Base-by-base conservation (phyloP, 1,284 basidiomycete species). In the Stygiomarasmius scandens region DNA sequence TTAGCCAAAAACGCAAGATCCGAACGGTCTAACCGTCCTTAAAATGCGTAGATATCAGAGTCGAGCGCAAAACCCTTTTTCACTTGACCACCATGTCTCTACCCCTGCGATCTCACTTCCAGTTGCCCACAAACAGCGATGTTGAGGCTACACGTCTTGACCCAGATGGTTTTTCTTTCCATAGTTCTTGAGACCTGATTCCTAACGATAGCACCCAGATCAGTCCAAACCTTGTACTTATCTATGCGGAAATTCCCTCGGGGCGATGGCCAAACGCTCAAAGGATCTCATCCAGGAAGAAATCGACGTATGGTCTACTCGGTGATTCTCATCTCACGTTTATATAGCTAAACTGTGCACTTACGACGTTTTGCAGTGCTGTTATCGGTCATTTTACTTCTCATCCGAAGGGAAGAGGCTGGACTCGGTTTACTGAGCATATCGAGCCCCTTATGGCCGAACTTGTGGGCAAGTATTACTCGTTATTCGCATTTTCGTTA, bases 201-300 rank as follows among this genome's bases (percentile, higher is more conserved):
- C 12, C 29, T 32, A 12, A 32, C 29, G 29, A 32, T 32, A 12
- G 9, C 24, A 11, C 45, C 23, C 14, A 60, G 55, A 48, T 32
- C 25, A 69, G 77, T 82, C 86, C 61, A 70, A 72, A 55, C 75
- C 80, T 56, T 86, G 85, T 70, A 85, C 89, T 43, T 99, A 99
- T 74, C 86, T 99, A 52, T 97, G 94, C 72, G 97, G 96, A 47
- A 99, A 99, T 77, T 98, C 95, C 45, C 84, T 99, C 2, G 96
- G 96, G 1, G 81, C 90, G 49, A 79, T 95, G 65, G 84, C 91
- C 45, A 93, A 88, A 69, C 79, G 84, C 41, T 89, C 93, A 22
- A 81, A 85, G 59, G 68, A 81, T 64, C 80, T 94, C 54, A 77
- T 99, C 29, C 74, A 91, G 64, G 86, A 96, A 72, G 97, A 99